Evolutionary conservation across 768 basidiomycete genomes (phyloP), one percentile per base, ranked within the genome.

Genomic region (Mycena leptocephala): DNA sequence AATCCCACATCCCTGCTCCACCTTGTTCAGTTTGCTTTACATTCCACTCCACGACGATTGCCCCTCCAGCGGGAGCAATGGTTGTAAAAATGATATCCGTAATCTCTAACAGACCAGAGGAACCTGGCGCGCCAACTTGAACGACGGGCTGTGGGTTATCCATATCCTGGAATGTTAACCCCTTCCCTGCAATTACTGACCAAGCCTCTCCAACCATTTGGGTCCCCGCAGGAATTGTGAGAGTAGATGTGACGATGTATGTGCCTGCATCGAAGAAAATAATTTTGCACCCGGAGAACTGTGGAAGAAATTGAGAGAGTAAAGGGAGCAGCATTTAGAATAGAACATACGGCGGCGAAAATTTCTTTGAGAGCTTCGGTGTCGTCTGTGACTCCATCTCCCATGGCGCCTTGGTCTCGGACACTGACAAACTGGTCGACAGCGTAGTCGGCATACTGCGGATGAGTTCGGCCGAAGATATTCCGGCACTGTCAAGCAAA

Each of bases 341-440:
- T n/a, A n/a, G n/a, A 51, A 53, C 65, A 26, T 67, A 67, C 65
- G 24, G 51, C 83, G 63, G 88, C 80, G 72, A 96, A 90, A 26
- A 95, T 86, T 8, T 86, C 85, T 77, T 92, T 88, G 24, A 96
- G 85, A 18, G 92, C 93, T 41, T 85, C 86, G 2, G 95, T 95
- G 80, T 96, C 95, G 81, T 96, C 95, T 6, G 94, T 93, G 33
- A 81, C 80, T n/a, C 95, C 95, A 79, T 96, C 94, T 58, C 95
- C 95, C 73, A 85, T 67, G 33, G 95, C 95, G 28, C 95, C 95
- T 70, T 92, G 80, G 73, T 90, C 90, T 79, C 90, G 92, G 48
- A 94, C 94, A 79, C 93, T 95, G 65, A 95, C 89, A 80, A 96
- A 91, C 78, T 95, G 92, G 79, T 86, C 88, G 46, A 90, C 86